Base-by-base conservation (phyloP, 345 rosid species). In the Carallia pectinifolia region DNA sequence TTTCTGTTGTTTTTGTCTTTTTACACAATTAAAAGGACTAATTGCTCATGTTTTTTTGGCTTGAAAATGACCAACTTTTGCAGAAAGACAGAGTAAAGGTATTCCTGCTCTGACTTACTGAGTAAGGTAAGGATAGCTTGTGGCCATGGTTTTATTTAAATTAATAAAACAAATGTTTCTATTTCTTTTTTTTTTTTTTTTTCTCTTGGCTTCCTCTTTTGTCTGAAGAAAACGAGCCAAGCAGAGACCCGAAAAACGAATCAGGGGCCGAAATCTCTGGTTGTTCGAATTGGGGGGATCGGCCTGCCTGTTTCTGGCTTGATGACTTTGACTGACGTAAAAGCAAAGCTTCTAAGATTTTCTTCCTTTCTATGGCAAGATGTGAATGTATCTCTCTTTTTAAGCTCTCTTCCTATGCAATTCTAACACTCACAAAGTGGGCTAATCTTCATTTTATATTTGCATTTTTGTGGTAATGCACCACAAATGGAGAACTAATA, bases 121-220 rank as follows among this genome's bases (percentile, higher is more conserved):
- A 70, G 74, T 58, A 87, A 77, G 92, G 86, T 44, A 87, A 82
- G 96, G 61, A 88, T 86, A 65, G 87, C 90, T 88, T 86, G 89
- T 56, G 83, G 80, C 61, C 69, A 74, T 77, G 79, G 89, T 68
- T 77, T 15, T 58, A 69, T 23, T 23, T 6, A 33, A 44, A 44
- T 12, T 13, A 44, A 44, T 44, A 44, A 44, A 44, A 13, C 3
- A 44, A 8, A 8, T 8, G 4, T 40, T 40, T 40, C 12, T 9
- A 7, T 40, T 40, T 9, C 38, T 39, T 61, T 33, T 44, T 50
- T 4, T 58, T 59, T 62, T 50, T 39, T 50, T 54, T 54, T 63
- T 23, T 23, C 23, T 23, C 23, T 23, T 23, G 23, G 23, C 23
- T 23, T n/a, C 1, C 17, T 4, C 8, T 50, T 52, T 33, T n/a